Base-by-base conservation (phyloP, 495 filamentous ascomycete genomes). In the Aspergillus nidulans region DNA sequence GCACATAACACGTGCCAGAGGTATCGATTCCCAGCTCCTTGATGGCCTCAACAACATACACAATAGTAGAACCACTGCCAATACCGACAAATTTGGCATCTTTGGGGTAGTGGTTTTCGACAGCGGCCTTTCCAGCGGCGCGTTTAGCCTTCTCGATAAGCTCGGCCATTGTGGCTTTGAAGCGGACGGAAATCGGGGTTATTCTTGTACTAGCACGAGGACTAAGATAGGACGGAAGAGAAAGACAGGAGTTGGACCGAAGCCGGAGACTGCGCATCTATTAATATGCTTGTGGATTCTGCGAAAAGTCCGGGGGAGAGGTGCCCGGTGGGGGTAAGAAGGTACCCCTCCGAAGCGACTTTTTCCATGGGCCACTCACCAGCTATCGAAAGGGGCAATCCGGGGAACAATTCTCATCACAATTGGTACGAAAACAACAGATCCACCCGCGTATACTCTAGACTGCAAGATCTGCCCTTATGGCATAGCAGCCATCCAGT, bases 11-110 rank as follows among this genome's bases (percentile, higher is more conserved):
- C 74, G 91, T 90, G 54, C 66, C 63, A n/a, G 77, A 69, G 45
- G 81, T 79, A 53, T 80, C 73, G 18, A 81, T 64, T 15, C 82
- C 82, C 30, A 86, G 80, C 21, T 81, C 82, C 58, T 86, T 85
- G 72, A 98, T 98, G 36, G 91, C 91, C 63, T 96, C 89, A 48
- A 98, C 92, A 13, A 97, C 94, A 71, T 96, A 95, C 62, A 95
- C 85, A 30, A 98, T 90, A 1, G 94, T 98, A 49, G 85, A 91
- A 54, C 94, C 94, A 53, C 87, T 92, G 51, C 94, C 94, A 70
- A 98, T 97, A 59, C 94, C 94, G 59, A 97, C 82, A 67, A 85
- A 88, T 50, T 77, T 81, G 65, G 85, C 86, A 49, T 77, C 61
- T 45, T 85, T 75, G 40, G 81, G 76, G 72, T 96, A 92, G 77